These are phyloP conservation scores for Yamadazyma siamensis DNA, from an alignment of 1,139 yeast genomes.

Conservation along the genomic window DNA sequence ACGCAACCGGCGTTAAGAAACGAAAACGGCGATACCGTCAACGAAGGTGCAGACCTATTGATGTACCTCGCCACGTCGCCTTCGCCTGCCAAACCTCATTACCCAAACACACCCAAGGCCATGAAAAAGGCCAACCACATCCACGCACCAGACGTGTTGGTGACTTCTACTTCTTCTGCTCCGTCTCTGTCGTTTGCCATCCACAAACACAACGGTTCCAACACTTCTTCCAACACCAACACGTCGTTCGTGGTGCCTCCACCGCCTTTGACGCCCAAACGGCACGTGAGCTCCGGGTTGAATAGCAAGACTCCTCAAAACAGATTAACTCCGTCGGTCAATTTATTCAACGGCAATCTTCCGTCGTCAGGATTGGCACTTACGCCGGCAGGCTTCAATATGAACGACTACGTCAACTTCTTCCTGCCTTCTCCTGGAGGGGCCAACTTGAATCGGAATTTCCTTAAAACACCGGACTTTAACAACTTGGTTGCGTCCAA, in stretches of 20 bases:
- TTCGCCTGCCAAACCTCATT: constrained; percentile 56
- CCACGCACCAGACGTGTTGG: constrained; percentile 1
- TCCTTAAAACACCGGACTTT: constrained; percentile 44
- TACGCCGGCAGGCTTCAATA: constrained; percentile 73
- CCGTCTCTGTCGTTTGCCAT: constrained; percentile 13
- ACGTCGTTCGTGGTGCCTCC: constrained; percentile 36
- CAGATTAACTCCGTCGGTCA: constrained; percentile 42
- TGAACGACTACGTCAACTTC: constrained; percentile 78
- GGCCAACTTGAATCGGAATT: constrained; percentile 23
- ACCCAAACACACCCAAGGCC: constrained; percentile 30
- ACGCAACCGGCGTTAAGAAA: constrained; percentile 23
- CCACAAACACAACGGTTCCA: constrained; percentile 15
- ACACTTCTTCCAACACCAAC: constrained; percentile 14
- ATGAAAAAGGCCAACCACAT: constrained; percentile 2
- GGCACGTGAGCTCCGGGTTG: constrained; percentile 21
- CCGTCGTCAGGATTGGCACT: constrained; percentile 45
- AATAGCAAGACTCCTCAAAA: constrained; percentile 42
- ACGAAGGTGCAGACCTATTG: constrained; percentile 78
- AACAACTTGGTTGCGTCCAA: constrained; percentile 25
- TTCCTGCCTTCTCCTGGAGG: constrained; percentile 71
- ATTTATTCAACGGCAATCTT: constrained; percentile 26
- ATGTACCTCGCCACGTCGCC: constrained; percentile 87
- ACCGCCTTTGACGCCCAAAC: constrained; percentile 47
- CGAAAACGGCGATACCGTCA: constrained; percentile 13
- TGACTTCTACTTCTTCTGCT: constrained; percentile 14